These are phyloP conservation scores for Arabis hirsuta DNA, from an alignment of 345 rosid species.

Conservation along the genomic window DNA sequence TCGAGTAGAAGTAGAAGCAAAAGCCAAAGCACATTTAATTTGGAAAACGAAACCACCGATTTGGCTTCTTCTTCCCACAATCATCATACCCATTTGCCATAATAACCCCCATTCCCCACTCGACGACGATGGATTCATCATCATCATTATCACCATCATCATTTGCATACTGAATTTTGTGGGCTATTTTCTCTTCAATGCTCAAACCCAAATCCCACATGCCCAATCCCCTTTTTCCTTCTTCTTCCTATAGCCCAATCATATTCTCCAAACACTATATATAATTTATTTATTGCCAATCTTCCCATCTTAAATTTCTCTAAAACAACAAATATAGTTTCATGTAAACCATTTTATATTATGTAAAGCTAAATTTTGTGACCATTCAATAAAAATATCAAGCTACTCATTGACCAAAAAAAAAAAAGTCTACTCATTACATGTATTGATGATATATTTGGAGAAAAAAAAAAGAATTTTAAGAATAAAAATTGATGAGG, in stretches of 20 bases:
- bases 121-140: slow-evolving; percentile 38
- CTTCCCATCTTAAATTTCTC: neutral
- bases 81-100: slow-evolving; percentile 48
- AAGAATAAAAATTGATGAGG: slow-evolving; percentile 37
- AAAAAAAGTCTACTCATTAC: slow-evolving; percentile 25
- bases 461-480: slow-evolving; percentile 7
- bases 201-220: slow-evolving; percentile 36
- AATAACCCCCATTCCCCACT: slow-evolving; percentile 44
- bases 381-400: slow-evolving; percentile 22
- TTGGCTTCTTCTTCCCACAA: slow-evolving; percentile 46
- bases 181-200: slow-evolving; percentile 37
- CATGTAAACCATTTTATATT: neutral
- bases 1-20: slow-evolving; percentile 44
- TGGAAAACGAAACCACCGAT: slow-evolving; percentile 49
- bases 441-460: slow-evolving; percentile 39
- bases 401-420: slow-evolving; percentile 24
- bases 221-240: slow-evolving; percentile 25
- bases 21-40: slow-evolving; percentile 48
- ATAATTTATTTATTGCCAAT: neutral
- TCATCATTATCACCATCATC: slow-evolving; percentile 35
- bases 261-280: slow-evolving; percentile 5
- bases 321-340: neutral
- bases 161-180: slow-evolving; percentile 33
- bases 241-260: slow-evolving; percentile 32
- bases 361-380: slow-evolving; percentile 4